Percentiles rank a stretch among this genome's conserved stretches.
These are phyloP conservation scores for Physcomitrium patens DNA, from an alignment of 225 moss, liverwort and hornwort genomes.

Conservation along the genomic window DNA sequence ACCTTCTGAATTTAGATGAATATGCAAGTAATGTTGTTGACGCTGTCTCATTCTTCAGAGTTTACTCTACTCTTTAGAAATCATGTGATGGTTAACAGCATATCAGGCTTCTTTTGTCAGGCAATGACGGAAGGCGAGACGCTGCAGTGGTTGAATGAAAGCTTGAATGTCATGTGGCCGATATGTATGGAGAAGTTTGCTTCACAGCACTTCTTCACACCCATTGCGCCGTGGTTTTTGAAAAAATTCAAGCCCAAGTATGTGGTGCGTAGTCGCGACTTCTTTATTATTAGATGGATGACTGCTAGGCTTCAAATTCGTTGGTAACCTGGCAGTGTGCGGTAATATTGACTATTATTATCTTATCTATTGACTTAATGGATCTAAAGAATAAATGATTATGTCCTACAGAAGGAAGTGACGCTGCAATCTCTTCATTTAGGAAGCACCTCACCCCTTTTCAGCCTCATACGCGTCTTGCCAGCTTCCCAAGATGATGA, in stretches of 20 bases:
- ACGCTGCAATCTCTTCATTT: conserved; percentile 44
- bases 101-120: conserved; percentile 28
- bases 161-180: conserved; percentile 64
- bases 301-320: background rate
- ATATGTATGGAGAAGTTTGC: conserved; percentile 55
- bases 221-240: conserved; percentile 67
- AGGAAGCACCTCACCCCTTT: conserved; percentile 46
- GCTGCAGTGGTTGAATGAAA: conserved; percentile 60
- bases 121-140: conserved; percentile 52
- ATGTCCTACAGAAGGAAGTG: conserved; percentile 47
- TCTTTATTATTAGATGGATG: background rate
- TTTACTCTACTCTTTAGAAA: conserved; percentile 4
- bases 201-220: conserved; percentile 54
- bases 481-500: conserved; percentile 42
- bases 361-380: background rate
- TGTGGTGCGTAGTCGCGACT: conserved; percentile 43
- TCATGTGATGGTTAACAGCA: too few species aligned
- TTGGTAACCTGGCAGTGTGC: conserved; percentile 17
- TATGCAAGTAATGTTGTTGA: background rate
- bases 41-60: background rate
- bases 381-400: conserved; percentile 10
- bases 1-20: background rate
- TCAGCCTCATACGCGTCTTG: conserved; percentile 52
- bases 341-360: background rate
- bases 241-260: conserved; percentile 49